Evolutionary conservation across 768 basidiomycete genomes (phyloP), one percentile per base, ranked within the genome.

Genomic region (Asterophora parasitica): DNA sequence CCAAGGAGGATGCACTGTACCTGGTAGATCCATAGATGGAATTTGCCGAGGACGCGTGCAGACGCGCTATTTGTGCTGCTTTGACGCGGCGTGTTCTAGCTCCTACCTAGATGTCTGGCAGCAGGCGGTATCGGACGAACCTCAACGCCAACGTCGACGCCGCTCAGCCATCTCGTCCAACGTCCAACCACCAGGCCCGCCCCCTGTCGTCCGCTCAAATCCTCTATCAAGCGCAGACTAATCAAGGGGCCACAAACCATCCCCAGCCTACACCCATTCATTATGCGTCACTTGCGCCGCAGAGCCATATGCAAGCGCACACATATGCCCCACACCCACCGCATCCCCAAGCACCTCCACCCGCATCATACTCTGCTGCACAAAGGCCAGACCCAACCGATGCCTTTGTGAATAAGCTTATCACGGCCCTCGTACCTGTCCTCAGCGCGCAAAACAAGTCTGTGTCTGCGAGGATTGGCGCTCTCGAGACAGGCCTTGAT

Each of bases 21-120:
- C 46, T 46, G 52, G 52, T 28, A 53, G 19, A 38, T 53, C 52
- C 52, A 53, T 53, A 15, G 13, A 13, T 23, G 10, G 7, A 10
- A 16, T 16, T 16, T 23, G 5, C 5, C 34, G 38, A 11, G 31
- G 23, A 23, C 23, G 23, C 23, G 23, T 23, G 23, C 6, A 6
- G 23, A 23, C 23, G 23, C 23, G 23, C 6, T 23, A 23, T 23
- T 23, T 23, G 23, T 23, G 23, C n/a, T n/a, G n/a, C n/a, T n/a
- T n/a, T n/a, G n/a, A n/a, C n/a, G n/a, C n/a, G n/a, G n/a, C n/a
- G n/a, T n/a, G n/a, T n/a, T n/a, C n/a, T n/a, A n/a, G n/a, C n/a
- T n/a, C n/a, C n/a, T n/a, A n/a, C n/a, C n/a, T n/a, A 23, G 6
- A 23, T 23, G 23, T 23, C 23, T 23, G 6, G 23, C 23, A 23